phyloP scores from a whole-genome alignment of 1,284 basidiomycete genomes.

The Athelia psychrophila region DNA sequence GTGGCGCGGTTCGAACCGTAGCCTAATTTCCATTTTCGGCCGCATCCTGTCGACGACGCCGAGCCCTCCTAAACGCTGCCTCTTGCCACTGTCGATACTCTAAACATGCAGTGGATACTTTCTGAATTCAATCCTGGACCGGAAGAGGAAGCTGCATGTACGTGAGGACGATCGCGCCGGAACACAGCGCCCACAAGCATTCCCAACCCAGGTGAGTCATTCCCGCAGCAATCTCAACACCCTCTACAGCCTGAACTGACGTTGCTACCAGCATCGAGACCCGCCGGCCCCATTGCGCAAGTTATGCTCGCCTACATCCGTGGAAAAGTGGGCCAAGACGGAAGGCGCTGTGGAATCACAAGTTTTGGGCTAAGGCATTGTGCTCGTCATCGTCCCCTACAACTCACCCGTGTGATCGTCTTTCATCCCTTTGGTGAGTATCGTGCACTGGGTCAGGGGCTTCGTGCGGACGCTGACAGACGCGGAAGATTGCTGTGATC shows the following conservation, averaged over 20 bases:
- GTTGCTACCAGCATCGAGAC: background rate
- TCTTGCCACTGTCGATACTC: no score
- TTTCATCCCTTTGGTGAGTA: background rate
- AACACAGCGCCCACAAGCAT: no score
- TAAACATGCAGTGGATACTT: no score
- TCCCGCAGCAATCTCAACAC: no score
- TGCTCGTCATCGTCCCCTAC: constrained; percentile 42
- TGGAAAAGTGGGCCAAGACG: background rate
- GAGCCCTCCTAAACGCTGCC: no score
- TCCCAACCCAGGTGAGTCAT: no score
- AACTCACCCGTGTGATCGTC: constrained; percentile 24
- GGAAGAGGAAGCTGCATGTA: no score
- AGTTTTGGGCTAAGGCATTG: constrained; percentile 36
- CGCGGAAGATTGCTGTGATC: constrained; percentile 49
- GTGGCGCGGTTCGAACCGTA: no score
- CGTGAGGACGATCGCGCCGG: no score
- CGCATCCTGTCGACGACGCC: no score
- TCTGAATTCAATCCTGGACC: no score
- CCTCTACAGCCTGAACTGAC: background rate
- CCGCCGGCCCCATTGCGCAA: background rate
- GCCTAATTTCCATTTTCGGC: no score
- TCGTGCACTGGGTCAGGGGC: background rate
- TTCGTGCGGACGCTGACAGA: constrained; percentile 41
- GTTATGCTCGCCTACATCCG: background rate
- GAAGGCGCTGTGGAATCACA: background rate